Base-by-base conservation (phyloP, 78 protist species). In the Polysphondylium violaceum region DNA sequence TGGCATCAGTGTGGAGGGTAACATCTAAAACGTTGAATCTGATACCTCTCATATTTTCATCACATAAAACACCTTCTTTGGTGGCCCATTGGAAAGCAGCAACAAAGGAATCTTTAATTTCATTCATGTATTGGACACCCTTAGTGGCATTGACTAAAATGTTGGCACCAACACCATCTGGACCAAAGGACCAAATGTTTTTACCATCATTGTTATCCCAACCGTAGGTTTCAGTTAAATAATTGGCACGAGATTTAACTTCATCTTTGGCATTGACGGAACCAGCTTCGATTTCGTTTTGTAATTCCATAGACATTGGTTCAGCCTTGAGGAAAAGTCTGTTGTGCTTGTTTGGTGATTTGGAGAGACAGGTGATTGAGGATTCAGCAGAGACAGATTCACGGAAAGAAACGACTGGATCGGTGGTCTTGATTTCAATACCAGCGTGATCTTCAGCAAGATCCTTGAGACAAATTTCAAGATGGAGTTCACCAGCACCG, bases 301-400 rank as follows among this genome's bases (percentile, higher is more conserved):
- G 86, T 31, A 99, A 97, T 14, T 72, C 99, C 75, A 98, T 98
- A 25, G 75, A 85, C 50, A 99, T 63, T 23, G 99, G 99, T 29
- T 0, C 40, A 21, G 99, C 99, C 77, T 86, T 58, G 86, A 85
- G 25, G 96, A 64, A 97, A 72, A 99, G 86, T 73, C 99, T 97
- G 99, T 99, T 99, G 98, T 98, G 99, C 96, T 98, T 98, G 99
- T 99, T 99, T 79, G 99, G 99, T 27, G 99, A 99, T 98, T 99
- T 99, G 81, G 99, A 58, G 60, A 99, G 81, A 92, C 97, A 92
- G 36, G 41, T 64, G 41, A 36, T 7, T 55, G 55, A 29, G 2
- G 98, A 94, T 83, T 87, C 56, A 40, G 50, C 85, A 36, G 93
- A 43, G 85, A 98, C 97, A 12, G 99, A 96, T 93, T 98, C 99